These are phyloP conservation scores for Spathaspora gorwiae DNA, from an alignment of 805 yeast genomes.

Conservation along the genomic window DNA sequence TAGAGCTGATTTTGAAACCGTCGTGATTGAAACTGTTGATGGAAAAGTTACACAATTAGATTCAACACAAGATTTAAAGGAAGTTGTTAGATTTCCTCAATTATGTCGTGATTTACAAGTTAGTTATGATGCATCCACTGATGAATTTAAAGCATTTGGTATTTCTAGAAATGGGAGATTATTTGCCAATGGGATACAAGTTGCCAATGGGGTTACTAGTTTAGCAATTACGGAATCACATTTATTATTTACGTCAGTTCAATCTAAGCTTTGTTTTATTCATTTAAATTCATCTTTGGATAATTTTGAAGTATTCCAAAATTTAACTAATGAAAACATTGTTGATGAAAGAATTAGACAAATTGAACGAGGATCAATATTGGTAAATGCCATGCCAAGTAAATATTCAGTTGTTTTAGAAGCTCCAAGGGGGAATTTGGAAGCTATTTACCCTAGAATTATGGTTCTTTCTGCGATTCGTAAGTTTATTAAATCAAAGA, in stretches of 20 bases:
- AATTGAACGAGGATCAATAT: conserved; percentile 86
- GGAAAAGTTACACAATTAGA: conserved; percentile 49
- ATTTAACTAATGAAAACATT: conserved; percentile 16
- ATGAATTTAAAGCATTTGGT: conserved; percentile 51
- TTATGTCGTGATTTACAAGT: conserved; percentile 59
- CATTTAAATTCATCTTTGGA: conserved; percentile 49
- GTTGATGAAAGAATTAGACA: conserved; percentile 81
- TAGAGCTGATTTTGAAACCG: conserved; percentile 45
- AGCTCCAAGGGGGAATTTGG: conserved; percentile 95
- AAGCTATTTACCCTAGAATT: conserved; percentile 88
- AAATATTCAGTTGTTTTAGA: conserved; percentile 79
- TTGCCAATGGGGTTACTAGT: conserved; percentile 79
- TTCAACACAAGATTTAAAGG: conserved; percentile 22
- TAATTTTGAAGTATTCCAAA: conserved; percentile 27
- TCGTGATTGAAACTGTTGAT: conserved; percentile 59
- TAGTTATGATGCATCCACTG: conserved; percentile 23
- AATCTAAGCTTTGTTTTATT: conserved; percentile 73
- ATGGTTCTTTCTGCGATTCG: conserved; percentile 86
- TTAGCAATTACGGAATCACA: conserved; percentile 66
- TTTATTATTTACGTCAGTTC: conserved; percentile 82
- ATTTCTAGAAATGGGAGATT: conserved; percentile 72
- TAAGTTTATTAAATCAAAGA: conserved; percentile 49
- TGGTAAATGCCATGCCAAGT: conserved; percentile 78
- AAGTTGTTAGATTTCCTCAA: conserved; percentile 58
- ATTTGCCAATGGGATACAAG: conserved; percentile 53